Conservation (phyloP, 345 rosid genomes). For the Limnanthes douglasii region DNA sequence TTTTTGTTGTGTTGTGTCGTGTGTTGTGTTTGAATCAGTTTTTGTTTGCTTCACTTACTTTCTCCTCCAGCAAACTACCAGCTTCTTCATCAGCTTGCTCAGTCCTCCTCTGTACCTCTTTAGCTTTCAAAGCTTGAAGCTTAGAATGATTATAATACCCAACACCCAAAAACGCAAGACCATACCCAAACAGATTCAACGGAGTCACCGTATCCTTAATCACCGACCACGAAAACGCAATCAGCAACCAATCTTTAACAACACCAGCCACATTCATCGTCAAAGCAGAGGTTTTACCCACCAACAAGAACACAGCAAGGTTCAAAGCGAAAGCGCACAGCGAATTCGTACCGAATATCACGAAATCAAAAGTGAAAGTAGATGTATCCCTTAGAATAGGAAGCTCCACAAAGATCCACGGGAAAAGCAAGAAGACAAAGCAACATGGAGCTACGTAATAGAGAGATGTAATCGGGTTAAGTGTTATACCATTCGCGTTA, state of each 20-base stretch:
- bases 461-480: conserved; percentile 48
- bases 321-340: conserved; percentile 62
- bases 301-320: conserved; percentile 64
- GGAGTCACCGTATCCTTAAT: conserved; percentile 67
- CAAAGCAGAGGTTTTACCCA: conserved; percentile 72
- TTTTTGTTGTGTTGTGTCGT: too few relatives aligned
- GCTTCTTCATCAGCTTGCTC: conserved; percentile 38
- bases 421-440: conserved; percentile 33
- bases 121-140: conserved; percentile 37
- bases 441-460: conserved; percentile 60
- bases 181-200: conserved; percentile 53
- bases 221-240: conserved; percentile 76
- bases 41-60: conserved; percentile 22
- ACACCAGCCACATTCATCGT: conserved; percentile 86
- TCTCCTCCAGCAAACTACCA: conserved; percentile 37
- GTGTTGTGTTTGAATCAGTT: too few relatives aligned
- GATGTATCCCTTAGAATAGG: conserved; percentile 38
- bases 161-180: conserved; percentile 54
- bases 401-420: conserved; percentile 44
- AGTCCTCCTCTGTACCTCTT: conserved; percentile 35
- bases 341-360: conserved; percentile 41
- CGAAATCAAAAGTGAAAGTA: conserved; percentile 40
- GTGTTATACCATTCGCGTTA: conserved; percentile 32
- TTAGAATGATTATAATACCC: conserved; percentile 59
- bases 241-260: conserved; percentile 70